Evolutionary conservation across 1,284 basidiomycete species (phyloP).

Genomic region (Naganishia sp.): DNA sequence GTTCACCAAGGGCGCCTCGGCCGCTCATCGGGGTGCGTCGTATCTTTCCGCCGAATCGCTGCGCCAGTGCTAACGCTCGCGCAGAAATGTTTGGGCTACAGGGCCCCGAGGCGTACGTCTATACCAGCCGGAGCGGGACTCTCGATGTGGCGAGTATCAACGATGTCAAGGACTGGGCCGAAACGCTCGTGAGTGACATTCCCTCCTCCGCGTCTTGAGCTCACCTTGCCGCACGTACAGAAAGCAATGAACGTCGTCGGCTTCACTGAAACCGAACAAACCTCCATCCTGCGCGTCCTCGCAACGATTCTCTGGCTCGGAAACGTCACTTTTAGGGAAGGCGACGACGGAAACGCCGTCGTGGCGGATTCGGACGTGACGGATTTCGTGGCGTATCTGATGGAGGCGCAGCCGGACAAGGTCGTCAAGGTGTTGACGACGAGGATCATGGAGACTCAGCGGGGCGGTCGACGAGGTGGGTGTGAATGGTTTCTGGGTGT

Average conservation of each 20-base stretch:
- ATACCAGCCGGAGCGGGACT: constrained; percentile 89
- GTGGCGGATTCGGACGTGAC: constrained; percentile 85
- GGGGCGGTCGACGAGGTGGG: constrained; percentile 80
- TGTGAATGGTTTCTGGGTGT: not conserved
- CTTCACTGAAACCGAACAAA: constrained; percentile 78
- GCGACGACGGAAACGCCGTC: constrained; percentile 82
- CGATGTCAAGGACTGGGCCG: constrained; percentile 81
- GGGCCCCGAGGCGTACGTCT: constrained; percentile 92
- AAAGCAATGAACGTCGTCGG: constrained; percentile 95
- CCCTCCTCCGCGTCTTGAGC: constrained; percentile 14
- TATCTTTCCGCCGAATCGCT: constrained; percentile 21
- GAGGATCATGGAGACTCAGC: constrained; percentile 87
- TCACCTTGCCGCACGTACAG: constrained; percentile 51
- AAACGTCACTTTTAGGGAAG: constrained; percentile 86
- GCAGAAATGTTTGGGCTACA: constrained; percentile 93
- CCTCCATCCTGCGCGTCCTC: constrained; percentile 89
- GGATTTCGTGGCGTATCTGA: constrained; percentile 91
- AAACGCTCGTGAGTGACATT: constrained; percentile 70
- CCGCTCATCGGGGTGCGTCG: constrained; percentile 74
- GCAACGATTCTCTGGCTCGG: constrained; percentile 94
- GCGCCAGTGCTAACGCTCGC: constrained; percentile 31
- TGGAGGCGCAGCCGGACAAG: constrained; percentile 77
- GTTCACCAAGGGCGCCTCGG: constrained; percentile 91
- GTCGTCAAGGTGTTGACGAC: constrained; percentile 85
- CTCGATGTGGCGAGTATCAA: constrained; percentile 89